These are phyloP conservation scores for Clonostachys rosea DNA, from an alignment of 2,329 filamentous ascomycete genomes.

Conservation along the genomic window DNA sequence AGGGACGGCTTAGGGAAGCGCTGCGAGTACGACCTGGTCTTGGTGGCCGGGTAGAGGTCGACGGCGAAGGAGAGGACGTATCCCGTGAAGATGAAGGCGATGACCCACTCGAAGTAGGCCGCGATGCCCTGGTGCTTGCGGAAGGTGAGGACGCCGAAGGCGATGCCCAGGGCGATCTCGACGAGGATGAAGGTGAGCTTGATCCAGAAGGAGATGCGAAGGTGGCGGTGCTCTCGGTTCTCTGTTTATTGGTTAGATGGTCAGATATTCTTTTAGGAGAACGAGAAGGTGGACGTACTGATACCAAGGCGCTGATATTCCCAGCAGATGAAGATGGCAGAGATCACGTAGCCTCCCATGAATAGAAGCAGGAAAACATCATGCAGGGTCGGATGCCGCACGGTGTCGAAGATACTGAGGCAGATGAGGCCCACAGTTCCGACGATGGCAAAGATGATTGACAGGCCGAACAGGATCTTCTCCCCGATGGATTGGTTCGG, in stretches of 20 bases:
- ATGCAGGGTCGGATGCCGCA: conserved; percentile 63
- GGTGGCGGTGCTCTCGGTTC: conserved; percentile 69
- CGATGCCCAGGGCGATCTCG: conserved; percentile 69
- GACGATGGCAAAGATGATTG: conserved; percentile 64
- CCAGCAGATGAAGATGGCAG: conserved; percentile 82
- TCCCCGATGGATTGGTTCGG: conserved; percentile 63
- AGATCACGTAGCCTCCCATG: conserved; percentile 79
- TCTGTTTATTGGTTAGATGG: conserved; percentile 29
- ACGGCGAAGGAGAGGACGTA: conserved; percentile 85
- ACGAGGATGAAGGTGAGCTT: conserved; percentile 82
- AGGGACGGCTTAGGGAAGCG: conserved; percentile 19
- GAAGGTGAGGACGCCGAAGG: conserved; percentile 59
- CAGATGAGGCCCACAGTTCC: conserved; percentile 80
- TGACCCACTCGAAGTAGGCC: conserved; percentile 74
- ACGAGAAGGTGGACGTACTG: conserved; percentile 45
- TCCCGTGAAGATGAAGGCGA: conserved; percentile 81
- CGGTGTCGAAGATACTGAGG: conserved; percentile 81
- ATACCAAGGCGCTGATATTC: conserved; percentile 85
- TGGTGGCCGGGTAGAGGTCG: conserved; percentile 77
- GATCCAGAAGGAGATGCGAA: conserved; percentile 78
- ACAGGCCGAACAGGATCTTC: conserved; percentile 56
- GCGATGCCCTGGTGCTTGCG: conserved; percentile 54
- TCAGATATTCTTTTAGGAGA: too few species aligned
- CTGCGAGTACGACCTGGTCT: conserved; percentile 38
- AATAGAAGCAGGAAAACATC: conserved; percentile 77